phyloP scores from a whole-genome alignment of 768 basidiomycete species.

The Exsudoporus frostii region DNA sequence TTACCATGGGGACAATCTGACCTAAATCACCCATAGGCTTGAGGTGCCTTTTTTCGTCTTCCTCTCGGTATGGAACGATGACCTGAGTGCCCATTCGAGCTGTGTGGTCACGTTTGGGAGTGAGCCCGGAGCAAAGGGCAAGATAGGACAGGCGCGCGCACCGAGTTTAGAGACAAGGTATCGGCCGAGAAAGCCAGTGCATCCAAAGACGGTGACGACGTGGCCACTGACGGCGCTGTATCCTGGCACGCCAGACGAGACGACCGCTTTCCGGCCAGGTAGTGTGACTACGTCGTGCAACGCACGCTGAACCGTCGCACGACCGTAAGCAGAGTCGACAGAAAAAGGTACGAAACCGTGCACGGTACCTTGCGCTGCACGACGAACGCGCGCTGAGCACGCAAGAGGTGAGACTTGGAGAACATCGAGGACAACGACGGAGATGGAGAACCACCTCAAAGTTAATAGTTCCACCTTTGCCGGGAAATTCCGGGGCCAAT shows the following conservation, averaged over 20 bases:
- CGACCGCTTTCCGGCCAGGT: slow-evolving; percentile 58
- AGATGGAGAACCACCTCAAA: slow-evolving; percentile 1
- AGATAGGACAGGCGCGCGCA: slow-evolving; percentile 31
- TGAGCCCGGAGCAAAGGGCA: background rate
- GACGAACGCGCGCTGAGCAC: slow-evolving; percentile 49
- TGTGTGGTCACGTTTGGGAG: slow-evolving; percentile 34
- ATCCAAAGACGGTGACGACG: slow-evolving; percentile 94
- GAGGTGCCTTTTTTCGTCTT: slow-evolving; percentile 86
- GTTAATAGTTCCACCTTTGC: slow-evolving; percentile 5
- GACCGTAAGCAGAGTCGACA: background rate
- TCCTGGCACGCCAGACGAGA: slow-evolving; percentile 75
- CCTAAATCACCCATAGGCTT: slow-evolving; percentile 96
- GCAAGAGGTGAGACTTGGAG: slow-evolving; percentile 45
- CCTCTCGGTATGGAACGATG: slow-evolving; percentile 91
- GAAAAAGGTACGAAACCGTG: background rate
- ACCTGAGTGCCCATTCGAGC: slow-evolving; percentile 93
- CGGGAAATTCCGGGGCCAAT: slow-evolving; percentile 26
- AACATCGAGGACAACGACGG: slow-evolving; percentile 35
- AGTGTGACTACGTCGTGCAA: slow-evolving; percentile 69
- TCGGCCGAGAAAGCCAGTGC: slow-evolving; percentile 91
- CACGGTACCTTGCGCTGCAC: slow-evolving; percentile 44
- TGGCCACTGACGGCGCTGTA: slow-evolving; percentile 89
- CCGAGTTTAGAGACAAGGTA: slow-evolving; percentile 94
- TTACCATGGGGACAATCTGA: slow-evolving; percentile 91
- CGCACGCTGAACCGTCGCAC: slow-evolving; percentile 49